Base-by-base conservation (phyloP, 805 yeast genomes). In the Wickerhamomyces chaumierensis region DNA sequence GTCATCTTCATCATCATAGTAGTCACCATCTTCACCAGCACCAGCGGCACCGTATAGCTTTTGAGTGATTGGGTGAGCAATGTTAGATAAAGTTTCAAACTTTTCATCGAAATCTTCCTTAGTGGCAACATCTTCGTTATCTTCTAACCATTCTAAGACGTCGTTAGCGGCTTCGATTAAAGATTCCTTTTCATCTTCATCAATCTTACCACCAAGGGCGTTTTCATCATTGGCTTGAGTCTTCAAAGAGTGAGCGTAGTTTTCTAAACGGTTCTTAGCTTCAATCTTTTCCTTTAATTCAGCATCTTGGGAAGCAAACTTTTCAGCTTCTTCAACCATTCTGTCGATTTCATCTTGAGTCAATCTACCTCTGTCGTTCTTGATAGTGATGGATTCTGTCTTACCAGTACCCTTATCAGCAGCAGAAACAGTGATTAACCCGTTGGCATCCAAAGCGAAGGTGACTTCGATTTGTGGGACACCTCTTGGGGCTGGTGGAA, bases 321-420 rank as follows among this genome's bases (percentile, higher is more conserved):
- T 81, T 66, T 87, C 97, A 52, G 96, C 96, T 60, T 90, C 97
- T 58, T 78, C 92, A 47, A 90, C 95, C 96, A 90, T 90, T 68
- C 90, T 85, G 55, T 90, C 96, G 55, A 90, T 88, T 47, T 87
- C 95, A 46, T 88, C 96, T 69, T 85, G 81, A 19, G 90, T 73
- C 57, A 87, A 74, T 72, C 96, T 83, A 56, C 95, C 95, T 71
- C 85, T 85, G 65, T 87, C 96, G 56, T 87, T 87, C 54, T 86
- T 82, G 60, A 87, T 87, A 40, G 95, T 85, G 58, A 87, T 83
- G 54, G 90, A 80, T 64, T 88, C 86, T 42, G 83, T 72, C 65
- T 84, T 83, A 63, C 96, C 96, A 41, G 95, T 85, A 57, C 92
- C 95, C 71, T 87, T 87, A 60, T 87, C 96, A 48, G 82, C 70